Evolutionary conservation across 2,329 filamentous ascomycete genomes (phyloP), one percentile per base, ranked within the genome.

Genomic region (Colletotrichum destructivum): DNA sequence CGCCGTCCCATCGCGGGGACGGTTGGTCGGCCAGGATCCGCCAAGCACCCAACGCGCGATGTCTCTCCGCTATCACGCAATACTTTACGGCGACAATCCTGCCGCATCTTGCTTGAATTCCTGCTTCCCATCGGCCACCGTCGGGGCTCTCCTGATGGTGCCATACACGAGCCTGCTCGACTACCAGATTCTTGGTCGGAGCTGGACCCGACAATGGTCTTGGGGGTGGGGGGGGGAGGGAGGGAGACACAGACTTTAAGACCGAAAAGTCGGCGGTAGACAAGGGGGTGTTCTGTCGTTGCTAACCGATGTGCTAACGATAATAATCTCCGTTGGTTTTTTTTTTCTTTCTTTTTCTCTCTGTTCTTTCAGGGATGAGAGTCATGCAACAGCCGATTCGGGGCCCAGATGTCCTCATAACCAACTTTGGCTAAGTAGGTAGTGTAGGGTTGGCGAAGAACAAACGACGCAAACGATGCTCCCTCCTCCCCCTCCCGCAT

Each of bases 31-130:
- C 21, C 44, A 11, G 21, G 46, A 44, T 23, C 54, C 46, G 61
- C 61, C 69, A 57, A 62, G 52, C 61, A 62, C 18, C 61, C 69
- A 51, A 51, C 52, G 47, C 64, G 51, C 63, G 68, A 68, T 63
- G 59, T 38, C 52, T 52, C 69, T 59, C 69, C 69, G 64, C 69
- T 61, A 69, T 72, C 55, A 65, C 66, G 66, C 69, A 62, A 72
- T 65, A 38, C 16, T 9, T 23, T 57, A 51, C 51, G 40, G 47
- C 42, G 61, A 51, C 42, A 52, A 56, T 49, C 35, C 54, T 40
- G 26, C 54, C 54, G 54, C 54, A 4, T 11, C 40, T n/a, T 40
- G 31, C 31, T 18, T 26, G 26, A 4, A 4, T 26, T 26, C 26
- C 26, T 13, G 9, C n/a, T 40, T 56, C 38, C 40, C n/a, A 15